Evolutionary conservation across 2,329 filamentous ascomycete species (phyloP), one percentile per base, ranked within the genome.

Genomic region (Venturia pyrina): DNA sequence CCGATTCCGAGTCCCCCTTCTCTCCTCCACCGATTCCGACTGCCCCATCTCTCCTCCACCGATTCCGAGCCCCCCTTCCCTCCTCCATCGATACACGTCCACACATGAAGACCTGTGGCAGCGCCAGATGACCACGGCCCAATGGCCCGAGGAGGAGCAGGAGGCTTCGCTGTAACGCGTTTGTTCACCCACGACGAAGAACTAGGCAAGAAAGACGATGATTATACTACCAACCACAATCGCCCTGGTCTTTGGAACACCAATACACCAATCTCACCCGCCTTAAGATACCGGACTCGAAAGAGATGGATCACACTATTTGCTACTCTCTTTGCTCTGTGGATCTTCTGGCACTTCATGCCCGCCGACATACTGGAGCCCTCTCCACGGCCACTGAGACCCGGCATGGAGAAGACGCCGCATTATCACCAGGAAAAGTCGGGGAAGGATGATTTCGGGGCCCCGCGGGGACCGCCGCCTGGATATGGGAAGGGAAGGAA

Each of bases 191-290:
- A 48, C 59, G 41, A 66, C 32, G 64, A 61, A 43, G 65, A 66
- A 28, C 44, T 65, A 15, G 65, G 65, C n/a, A 66, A 66, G 34
- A 66, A 66, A 53, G 60, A 64, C 43, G 65, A 66, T 57, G 65
- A 66, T 59, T 41, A 59, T 19, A 21, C n/a, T 5, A 15, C 6
- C 40, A 59, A 56, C 13, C 48, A 34, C 21, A 43, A 34, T 17
- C 60, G 43, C 43, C 17, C 57, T 28, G 40, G 4, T 28, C 37
- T 62, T 17, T 62, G 60, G 60, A 41, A 62, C 24, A 34, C 50
- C 53, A 40, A 19, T 15, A 32, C 62, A 53, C 17, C 40, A 34
- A 28, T 34, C 28, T 43, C 40, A 28, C 40, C 60, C n/a, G 44
- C 40, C 11, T 17, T 64, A 24, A 48, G 50, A 50, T 53, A 53